These are phyloP conservation scores for Fusarium praegraminearum DNA, from an alignment of 2,329 filamentous ascomycete genomes.

Conservation along the genomic window DNA sequence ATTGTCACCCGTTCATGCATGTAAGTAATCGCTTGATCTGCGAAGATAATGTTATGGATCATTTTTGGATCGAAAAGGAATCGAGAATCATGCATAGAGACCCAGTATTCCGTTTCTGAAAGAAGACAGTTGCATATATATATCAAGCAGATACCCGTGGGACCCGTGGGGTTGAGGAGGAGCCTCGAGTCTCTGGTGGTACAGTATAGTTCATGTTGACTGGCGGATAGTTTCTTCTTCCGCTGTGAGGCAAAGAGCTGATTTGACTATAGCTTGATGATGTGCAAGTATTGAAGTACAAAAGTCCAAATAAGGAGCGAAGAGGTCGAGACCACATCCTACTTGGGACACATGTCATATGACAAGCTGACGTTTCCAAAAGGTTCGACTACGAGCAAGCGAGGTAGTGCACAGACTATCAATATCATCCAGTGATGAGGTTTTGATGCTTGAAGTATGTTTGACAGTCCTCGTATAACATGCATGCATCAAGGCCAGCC, in stretches of 20 bases:
- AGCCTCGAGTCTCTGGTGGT: slow-evolving; percentile 18
- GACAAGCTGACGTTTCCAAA: background rate
- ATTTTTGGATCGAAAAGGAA: slow-evolving; percentile 19
- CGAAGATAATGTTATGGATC: slow-evolving; percentile 16
- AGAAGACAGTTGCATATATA: slow-evolving; percentile 37
- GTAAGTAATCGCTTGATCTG: slow-evolving; percentile 15
- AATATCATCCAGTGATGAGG: background rate
- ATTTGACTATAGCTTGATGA: background rate
- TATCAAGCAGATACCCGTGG: slow-evolving; percentile 36
- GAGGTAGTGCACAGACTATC: background rate
- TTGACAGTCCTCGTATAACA: background rate
- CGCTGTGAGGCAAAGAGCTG: background rate
- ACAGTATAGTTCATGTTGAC: slow-evolving; percentile 25
- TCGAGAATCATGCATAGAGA: slow-evolving; percentile 2
- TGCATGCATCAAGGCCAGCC: background rate
- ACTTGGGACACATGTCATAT: background rate
- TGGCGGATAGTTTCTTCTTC: background rate
- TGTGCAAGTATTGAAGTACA: slow-evolving; percentile 1
- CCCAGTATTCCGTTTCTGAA: slow-evolving; percentile 28
- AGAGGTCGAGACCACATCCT: background rate
- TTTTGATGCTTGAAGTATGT: background rate
- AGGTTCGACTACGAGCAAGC: background rate
- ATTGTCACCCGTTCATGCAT: slow-evolving; percentile 23
- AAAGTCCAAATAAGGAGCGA: background rate
- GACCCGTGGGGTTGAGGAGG: slow-evolving; percentile 12